Evolutionary conservation across 495 filamentous ascomycete species (phyloP), one percentile per base, ranked within the genome.

Genomic region (Glonium stellatum): DNA sequence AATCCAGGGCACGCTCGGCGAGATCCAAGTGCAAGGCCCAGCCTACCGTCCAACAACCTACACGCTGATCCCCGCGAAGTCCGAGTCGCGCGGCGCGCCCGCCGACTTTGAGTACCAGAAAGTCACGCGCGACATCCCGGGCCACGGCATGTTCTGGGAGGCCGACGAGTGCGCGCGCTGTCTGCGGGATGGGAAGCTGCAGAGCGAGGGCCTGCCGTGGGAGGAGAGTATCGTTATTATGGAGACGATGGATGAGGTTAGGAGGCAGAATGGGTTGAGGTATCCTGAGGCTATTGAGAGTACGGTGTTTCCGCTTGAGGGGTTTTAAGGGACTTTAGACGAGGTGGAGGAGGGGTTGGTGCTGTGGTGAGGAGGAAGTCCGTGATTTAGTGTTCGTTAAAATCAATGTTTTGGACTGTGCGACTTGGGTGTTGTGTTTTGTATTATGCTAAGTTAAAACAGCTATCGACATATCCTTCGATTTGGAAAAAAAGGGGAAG

Each of bases 71-170:
- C 63, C 63, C 81, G 80, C 46, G 12, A 49, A 27, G 25, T 58
- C 34, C 49, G 19, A 12, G 69, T 92, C 49, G 73, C 84, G 42
- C 72, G 75, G 5, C 64, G 67, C 51, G 74, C 76, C 50, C 42
- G 67, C 35, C 4, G 59, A 60, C 50, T 75, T 72, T 0, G 66
- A 71, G 21, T 69, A 72, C 4, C 73, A 78, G 62, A 55, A 50
- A 3, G 52, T 62, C 64, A 76, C 72, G 51, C 72, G 70, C 44
- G 76, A 65, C 15, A 85, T 79, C 66, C 77, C 80, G 10, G 90
- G 87, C 18, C 84, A 88, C 63, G 92, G 90, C 22, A 95, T 95
- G 89, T 92, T 88, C 75, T 97, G 87, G 87, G 91, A 96, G 72
- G 92, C 92, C 18, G 92, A 97, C 77, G 91, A 92, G 77, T 87